A percentile compares a stretch with the other conserved stretches of the same genome.
Evolutionary conservation across 2,329 filamentous ascomycete species (phyloP).

Genomic region (Graphilbum ipis-grandicollis): DNA sequence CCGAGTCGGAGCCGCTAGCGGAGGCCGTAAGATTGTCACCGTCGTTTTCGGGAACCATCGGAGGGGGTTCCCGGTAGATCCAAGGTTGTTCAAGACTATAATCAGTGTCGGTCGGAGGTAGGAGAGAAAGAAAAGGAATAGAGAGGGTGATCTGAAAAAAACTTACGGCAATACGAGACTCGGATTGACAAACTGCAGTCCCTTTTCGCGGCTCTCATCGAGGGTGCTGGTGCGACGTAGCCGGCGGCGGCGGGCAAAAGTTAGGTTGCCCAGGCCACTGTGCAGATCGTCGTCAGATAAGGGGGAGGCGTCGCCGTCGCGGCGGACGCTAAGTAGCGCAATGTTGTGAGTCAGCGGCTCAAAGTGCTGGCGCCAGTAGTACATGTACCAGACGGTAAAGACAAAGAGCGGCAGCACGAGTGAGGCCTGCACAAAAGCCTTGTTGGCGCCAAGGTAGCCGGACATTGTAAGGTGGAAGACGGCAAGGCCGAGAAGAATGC

Average conservation of each 20-base stretch:
- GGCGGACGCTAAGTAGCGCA: slow-evolving; percentile 67
- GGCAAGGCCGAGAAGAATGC: slow-evolving; percentile 68
- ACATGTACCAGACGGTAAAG: slow-evolving; percentile 76
- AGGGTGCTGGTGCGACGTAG: slow-evolving; percentile 43
- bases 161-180: slow-evolving; percentile 46
- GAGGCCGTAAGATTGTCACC: slow-evolving; percentile 4
- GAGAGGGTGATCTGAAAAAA: neutral
- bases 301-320: slow-evolving; percentile 34
- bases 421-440: slow-evolving; percentile 55
- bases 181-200: slow-evolving; percentile 57
- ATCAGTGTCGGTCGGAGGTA: slow-evolving; percentile 15
- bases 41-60: slow-evolving; percentile 11
- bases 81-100: slow-evolving; percentile 49
- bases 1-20: neutral
- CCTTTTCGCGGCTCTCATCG: slow-evolving; percentile 56
- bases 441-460: slow-evolving; percentile 60
- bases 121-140: slow-evolving; percentile 20
- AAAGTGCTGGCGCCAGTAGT: slow-evolving; percentile 65
- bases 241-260: slow-evolving; percentile 9
- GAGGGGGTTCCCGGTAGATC: slow-evolving; percentile 43
- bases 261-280: slow-evolving; percentile 20
- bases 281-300: slow-evolving; percentile 20
- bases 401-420: slow-evolving; percentile 61
- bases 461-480: slow-evolving; percentile 87
- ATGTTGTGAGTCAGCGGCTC: slow-evolving; percentile 86